Base-by-base conservation (phyloP, 2,329 filamentous ascomycete species). In the Calonectria pseudoreteaudii region DNA sequence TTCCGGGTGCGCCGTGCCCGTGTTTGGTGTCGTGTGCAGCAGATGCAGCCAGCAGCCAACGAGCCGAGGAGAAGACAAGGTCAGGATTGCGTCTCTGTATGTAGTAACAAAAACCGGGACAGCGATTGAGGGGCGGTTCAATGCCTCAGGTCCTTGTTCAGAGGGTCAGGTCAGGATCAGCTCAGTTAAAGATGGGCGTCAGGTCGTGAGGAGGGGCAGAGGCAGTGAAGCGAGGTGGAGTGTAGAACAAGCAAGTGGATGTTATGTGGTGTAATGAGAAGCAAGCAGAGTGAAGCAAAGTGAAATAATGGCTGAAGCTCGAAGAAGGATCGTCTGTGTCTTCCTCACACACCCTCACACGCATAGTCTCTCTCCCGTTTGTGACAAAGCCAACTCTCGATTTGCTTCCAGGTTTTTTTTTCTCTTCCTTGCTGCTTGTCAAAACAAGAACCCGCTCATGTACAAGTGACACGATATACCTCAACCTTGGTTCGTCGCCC, bases 401-500 rank as follows among this genome's bases (percentile, higher is more conserved):
- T 70, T 64, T 53, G 56, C 60, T 47, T 70, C 60, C 56, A 68
- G 66, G 69, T 64, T 34, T 72, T 53, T 68, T 71, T 68, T 70
- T 64, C 10, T 72, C 53, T 68, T 70, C 50, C 68, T 66, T 70
- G 47, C 66, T 72, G 41, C 65, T 68, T 71, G 66, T 28, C 26
- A 4, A 31, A 62, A 49, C 18, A 13, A 36, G 41, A 58, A 65
- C 47, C 53, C 30, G 31, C 65, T 74, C 75, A 75, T 75, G 77
- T 77, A 75, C 78, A 73, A 79, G 70, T 76, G 71, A 77, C 74
- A 78, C 76, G 78, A 76, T 76, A 75, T 70, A 68, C 56, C 65
- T 68, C 76, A 52, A 70, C 70, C 75, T 75, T 69, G 52, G 66
- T 71, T 68, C 74, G 68, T 80, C 77, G 78, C 73, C 78, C 75